A percentile compares a stretch with the other conserved stretches of the same genome.
Evolutionary conservation across 108 stramenopile species (phyloP).

Genomic region (Pelagomonas calceolata): DNA sequence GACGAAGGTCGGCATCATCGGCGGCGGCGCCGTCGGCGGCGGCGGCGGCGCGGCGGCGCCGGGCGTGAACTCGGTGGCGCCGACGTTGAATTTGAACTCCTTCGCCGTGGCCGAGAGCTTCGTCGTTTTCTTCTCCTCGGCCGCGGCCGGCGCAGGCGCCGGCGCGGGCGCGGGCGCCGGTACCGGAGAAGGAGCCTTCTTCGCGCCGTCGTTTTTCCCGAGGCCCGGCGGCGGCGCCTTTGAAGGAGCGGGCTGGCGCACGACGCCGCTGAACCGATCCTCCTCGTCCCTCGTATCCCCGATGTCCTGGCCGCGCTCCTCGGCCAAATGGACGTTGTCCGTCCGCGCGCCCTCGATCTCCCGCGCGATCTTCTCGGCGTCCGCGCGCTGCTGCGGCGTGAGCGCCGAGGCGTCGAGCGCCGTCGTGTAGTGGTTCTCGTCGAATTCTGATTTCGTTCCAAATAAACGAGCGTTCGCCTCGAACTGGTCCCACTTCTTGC

Average conservation of each 20-base stretch:
- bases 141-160: background rate
- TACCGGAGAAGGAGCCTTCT: background rate
- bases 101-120: too few species aligned
- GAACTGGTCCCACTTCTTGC: conserved; percentile 28
- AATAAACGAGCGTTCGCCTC: conserved; percentile 22
- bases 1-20: too few species aligned
- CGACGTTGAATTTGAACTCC: too few species aligned
- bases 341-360: conserved; percentile 31
- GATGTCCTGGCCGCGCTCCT: conserved; percentile 32
- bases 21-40: too few species aligned
- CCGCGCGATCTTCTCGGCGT: conserved; percentile 30
- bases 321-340: conserved; percentile 28
- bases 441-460: conserved; percentile 27
- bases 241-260: background rate
- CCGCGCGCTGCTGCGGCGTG: conserved; percentile 14
- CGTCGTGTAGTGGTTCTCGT: conserved; percentile 46
- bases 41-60: too few species aligned
- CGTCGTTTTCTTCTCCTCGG: too few species aligned
- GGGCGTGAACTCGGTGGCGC: too few species aligned
- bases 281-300: background rate
- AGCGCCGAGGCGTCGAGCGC: conserved; percentile 26
- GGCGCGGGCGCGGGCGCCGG: background rate
- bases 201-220: background rate
- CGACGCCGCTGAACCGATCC: background rate
- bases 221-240: too few species aligned